A percentile compares a stretch with the other conserved stretches of the same genome.
These are phyloP conservation scores for Rhododendron simsii DNA, from an alignment of 148 eudicot species.

Conservation along the genomic window DNA sequence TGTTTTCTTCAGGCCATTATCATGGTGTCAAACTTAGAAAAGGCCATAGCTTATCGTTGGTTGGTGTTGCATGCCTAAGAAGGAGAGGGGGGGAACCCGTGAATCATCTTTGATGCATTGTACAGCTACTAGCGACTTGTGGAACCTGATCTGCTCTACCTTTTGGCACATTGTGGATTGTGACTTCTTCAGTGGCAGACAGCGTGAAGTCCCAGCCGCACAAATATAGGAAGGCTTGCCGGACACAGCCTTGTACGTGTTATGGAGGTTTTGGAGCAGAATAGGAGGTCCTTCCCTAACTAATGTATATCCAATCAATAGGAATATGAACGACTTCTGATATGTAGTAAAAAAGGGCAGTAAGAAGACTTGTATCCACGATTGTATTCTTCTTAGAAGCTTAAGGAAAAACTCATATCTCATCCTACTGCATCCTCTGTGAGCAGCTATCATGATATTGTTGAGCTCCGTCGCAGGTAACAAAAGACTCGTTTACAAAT, in stretches of 20 bases:
- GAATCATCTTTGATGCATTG: background rate
- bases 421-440: background rate
- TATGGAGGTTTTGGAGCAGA: background rate
- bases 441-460: background rate
- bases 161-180: background rate
- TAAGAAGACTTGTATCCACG: background rate
- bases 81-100: background rate
- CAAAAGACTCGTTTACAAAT: background rate
- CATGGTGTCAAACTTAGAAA: background rate
- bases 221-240: background rate
- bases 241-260: background rate
- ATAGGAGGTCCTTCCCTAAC: background rate
- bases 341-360: background rate
- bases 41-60: background rate
- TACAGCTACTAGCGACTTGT: background rate
- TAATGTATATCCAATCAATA: too few relatives aligned
- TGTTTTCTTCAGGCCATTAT: background rate
- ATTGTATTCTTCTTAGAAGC: background rate
- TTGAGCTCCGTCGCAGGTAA: background rate
- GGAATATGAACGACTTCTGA: background rate
- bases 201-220: background rate
- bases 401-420: background rate
- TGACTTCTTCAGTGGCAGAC: background rate
- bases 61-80: background rate
- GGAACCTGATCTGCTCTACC: background rate